phyloP scores from a whole-genome alignment of 1,284 basidiomycete species.

The Pseudozyma sp. region DNA sequence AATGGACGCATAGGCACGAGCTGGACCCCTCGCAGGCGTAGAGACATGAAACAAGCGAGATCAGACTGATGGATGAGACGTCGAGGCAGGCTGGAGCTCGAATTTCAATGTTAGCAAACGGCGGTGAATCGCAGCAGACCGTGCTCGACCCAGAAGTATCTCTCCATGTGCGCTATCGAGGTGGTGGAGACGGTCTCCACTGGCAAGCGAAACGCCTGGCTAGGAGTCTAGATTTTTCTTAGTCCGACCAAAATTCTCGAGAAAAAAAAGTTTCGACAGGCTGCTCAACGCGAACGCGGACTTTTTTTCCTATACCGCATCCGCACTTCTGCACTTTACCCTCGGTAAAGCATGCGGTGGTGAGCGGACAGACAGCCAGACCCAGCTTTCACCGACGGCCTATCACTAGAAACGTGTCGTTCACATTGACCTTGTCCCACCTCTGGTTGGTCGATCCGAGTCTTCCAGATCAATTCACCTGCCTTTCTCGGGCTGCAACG shows the following conservation, averaged over 20 bases:
- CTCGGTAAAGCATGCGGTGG: not conserved
- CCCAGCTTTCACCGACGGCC: constrained; percentile 32
- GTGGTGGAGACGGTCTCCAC: constrained; percentile 1
- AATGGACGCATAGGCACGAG: too few relatives aligned
- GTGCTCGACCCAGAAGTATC: constrained; percentile 12
- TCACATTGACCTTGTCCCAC: constrained; percentile 14
- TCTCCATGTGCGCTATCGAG: not conserved
- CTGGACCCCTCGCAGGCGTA: too few relatives aligned
- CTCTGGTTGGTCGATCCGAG: constrained; percentile 21
- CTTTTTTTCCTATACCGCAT: constrained; percentile 9
- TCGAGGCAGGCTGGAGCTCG: not conserved
- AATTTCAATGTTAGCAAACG: not conserved
- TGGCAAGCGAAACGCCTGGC: constrained; percentile 9
- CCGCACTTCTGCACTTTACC: not conserved
- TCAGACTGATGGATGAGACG: not conserved
- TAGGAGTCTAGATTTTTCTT: constrained; percentile 24
- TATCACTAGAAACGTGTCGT: constrained; percentile 39
- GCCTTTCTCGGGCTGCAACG: not conserved
- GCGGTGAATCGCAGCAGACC: constrained; percentile 4
- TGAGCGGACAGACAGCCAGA: not conserved
- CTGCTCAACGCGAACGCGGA: constrained; percentile 1
- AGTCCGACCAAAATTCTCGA: not conserved
- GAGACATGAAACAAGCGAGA: too few relatives aligned
- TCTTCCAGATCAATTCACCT: constrained; percentile 9
- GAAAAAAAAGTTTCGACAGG: constrained; percentile 1